Conservation (phyloP, 1,139 yeast species). For the Geotrichum cucujoidarum region DNA sequence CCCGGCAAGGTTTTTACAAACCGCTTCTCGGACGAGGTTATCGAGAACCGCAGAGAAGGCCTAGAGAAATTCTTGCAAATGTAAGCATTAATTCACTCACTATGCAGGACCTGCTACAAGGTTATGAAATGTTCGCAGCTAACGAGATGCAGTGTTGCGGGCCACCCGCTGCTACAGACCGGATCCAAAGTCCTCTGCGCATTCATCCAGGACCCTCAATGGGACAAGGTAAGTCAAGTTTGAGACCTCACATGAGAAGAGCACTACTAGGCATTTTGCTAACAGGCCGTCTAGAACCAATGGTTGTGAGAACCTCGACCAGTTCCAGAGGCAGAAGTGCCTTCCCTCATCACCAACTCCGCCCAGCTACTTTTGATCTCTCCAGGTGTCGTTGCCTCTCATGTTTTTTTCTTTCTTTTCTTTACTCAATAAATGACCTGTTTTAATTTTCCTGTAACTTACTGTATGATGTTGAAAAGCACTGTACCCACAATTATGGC, state of each 20-base stretch:
- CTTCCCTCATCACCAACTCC: too few relatives aligned
- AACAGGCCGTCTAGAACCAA: constrained; percentile 27
- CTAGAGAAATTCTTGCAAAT: constrained; percentile 71
- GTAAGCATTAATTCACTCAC: constrained; percentile 20
- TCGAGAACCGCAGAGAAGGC: constrained; percentile 79
- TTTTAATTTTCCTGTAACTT: too few relatives aligned
- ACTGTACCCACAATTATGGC: too few relatives aligned
- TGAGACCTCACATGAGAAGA: background rate
- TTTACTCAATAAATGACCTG: too few relatives aligned
- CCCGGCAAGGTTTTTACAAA: constrained; percentile 80
- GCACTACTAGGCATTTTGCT: background rate
- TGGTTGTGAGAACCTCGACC: constrained; percentile 29
- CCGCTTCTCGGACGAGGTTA: constrained; percentile 76
- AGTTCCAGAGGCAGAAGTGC: too few relatives aligned
- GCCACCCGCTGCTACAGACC: constrained; percentile 90
- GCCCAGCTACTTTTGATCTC: too few relatives aligned
- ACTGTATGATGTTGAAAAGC: too few relatives aligned
- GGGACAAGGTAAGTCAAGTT: constrained; percentile 50
- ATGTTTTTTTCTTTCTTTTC: too few relatives aligned
- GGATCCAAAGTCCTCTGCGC: constrained; percentile 79
- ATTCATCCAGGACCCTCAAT: constrained; percentile 80
- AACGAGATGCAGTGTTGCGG: constrained; percentile 54
- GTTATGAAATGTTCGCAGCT: background rate
- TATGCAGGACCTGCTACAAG: background rate
- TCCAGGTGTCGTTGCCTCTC: too few relatives aligned